A percentile compares a stretch with the other conserved stretches of the same genome.
phyloP scores from a whole-genome alignment of 1,284 basidiomycete species.

The Tranzscheliella williamsii region DNA sequence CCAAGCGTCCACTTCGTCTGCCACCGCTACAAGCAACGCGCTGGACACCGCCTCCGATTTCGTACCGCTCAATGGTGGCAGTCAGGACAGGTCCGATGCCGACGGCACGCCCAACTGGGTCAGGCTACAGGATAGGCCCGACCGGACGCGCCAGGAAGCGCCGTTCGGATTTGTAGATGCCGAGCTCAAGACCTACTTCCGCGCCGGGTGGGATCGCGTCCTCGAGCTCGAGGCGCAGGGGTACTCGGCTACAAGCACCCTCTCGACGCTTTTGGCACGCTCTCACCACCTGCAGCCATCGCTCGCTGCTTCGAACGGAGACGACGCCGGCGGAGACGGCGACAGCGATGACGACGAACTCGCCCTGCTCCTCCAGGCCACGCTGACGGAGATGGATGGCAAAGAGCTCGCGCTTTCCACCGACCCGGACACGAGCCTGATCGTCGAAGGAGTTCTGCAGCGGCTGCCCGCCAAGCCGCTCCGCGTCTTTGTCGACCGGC shows the following conservation, averaged over 20 bases:
- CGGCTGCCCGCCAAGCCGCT: slow-evolving; percentile 43
- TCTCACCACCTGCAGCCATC: neutral
- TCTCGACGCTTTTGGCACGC: neutral
- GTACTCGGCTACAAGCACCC: slow-evolving; percentile 2
- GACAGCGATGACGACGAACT: slow-evolving; percentile 33
- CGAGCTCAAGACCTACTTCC: slow-evolving; percentile 53
- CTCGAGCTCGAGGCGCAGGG: slow-evolving; percentile 25
- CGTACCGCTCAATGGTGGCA: slow-evolving; percentile 14
- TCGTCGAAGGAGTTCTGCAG: slow-evolving; percentile 49
- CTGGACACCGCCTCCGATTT: slow-evolving; percentile 17
- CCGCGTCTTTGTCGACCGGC: slow-evolving; percentile 54
- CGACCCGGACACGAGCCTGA: slow-evolving; percentile 53
- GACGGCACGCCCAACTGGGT: slow-evolving; percentile 22
- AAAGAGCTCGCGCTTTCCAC: slow-evolving; percentile 54
- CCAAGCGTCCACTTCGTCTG: neutral
- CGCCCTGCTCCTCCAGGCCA: slow-evolving; percentile 49
- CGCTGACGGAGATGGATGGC: slow-evolving; percentile 53
- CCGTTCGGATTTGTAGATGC: slow-evolving; percentile 54
- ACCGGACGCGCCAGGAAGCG: slow-evolving; percentile 33
- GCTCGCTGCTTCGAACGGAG: slow-evolving; percentile 1
- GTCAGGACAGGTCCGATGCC: neutral
- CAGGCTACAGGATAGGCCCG: slow-evolving; percentile 21
- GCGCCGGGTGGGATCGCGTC: slow-evolving; percentile 29
- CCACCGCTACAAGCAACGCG: neutral
- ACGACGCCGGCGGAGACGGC: neutral